These are phyloP conservation scores for Lupinus albus DNA, from an alignment of 306 rosid genomes.

Conservation along the genomic window DNA sequence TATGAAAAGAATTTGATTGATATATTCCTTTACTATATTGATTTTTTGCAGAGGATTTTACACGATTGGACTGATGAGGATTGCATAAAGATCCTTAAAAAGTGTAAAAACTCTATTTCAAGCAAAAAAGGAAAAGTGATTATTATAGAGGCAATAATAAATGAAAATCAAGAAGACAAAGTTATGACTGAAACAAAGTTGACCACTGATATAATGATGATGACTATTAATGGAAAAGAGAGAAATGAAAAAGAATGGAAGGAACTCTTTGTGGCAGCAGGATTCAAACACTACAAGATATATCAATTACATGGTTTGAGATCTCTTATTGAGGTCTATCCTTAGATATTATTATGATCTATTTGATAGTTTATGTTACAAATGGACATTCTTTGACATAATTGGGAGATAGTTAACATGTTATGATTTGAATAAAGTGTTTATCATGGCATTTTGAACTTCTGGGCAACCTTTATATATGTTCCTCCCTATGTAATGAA, in stretches of 20 bases:
- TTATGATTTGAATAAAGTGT: too few species aligned
- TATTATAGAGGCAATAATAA: conserved; percentile 48
- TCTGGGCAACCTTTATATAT: too few species aligned
- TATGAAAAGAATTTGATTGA: too few species aligned
- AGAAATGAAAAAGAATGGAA: conserved; percentile 44
- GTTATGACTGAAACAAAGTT: conserved; percentile 38
- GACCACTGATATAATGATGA: conserved; percentile 37
- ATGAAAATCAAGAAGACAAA: conserved; percentile 18
- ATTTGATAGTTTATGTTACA: too few species aligned
- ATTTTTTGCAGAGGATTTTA: conserved; percentile 15
- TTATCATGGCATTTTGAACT: too few species aligned
- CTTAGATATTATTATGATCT: conserved; percentile 12
- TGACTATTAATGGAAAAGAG: conserved; percentile 32
- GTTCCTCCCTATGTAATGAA: too few species aligned
- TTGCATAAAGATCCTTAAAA: conserved; percentile 41
- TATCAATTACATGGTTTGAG: conserved; percentile 19
- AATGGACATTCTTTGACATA: too few species aligned
- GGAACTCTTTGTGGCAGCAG: conserved; percentile 43
- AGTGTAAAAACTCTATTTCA: conserved; percentile 44
- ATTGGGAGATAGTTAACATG: too few species aligned
- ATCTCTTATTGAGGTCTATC: conserved; percentile 52
- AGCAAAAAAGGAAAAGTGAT: conserved; percentile 44
- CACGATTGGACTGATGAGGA: conserved; percentile 37
- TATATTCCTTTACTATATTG: too few species aligned
- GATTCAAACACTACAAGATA: conserved; percentile 42